Percentiles rank a stretch among this genome's conserved stretches.
These are phyloP conservation scores for Ceratobasidium sp. DNA, from an alignment of 1,284 basidiomycete species.

Conservation along the genomic window DNA sequence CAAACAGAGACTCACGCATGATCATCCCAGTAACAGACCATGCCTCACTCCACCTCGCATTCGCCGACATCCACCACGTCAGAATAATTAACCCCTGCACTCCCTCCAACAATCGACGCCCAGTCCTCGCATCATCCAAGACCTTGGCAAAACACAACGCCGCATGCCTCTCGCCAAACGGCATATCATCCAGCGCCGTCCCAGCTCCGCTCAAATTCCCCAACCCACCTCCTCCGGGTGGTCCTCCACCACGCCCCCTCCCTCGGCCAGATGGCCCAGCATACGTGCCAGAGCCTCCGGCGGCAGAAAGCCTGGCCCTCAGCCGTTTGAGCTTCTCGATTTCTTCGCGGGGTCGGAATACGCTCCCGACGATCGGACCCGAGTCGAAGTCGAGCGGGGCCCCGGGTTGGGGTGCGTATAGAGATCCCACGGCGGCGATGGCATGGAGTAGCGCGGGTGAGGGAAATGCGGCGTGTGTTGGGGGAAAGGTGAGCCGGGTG, in stretches of 20 bases:
- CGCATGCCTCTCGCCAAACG: constrained; percentile 37
- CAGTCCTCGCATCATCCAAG: constrained; percentile 32
- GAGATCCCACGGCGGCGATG: constrained; percentile 59
- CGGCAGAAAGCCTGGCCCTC: constrained; percentile 20
- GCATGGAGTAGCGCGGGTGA: constrained; percentile 60
- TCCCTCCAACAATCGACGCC: constrained; percentile 23
- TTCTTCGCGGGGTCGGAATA: constrained; percentile 36
- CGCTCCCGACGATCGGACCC: constrained; percentile 42
- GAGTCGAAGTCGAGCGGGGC: constrained; percentile 38
- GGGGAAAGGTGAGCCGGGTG: constrained; percentile 59
- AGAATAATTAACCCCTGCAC: constrained; percentile 34
- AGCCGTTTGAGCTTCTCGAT: constrained; percentile 34
- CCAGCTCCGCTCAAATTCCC: not conserved
- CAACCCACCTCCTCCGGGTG: not conserved
- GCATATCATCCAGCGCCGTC: constrained; percentile 12
- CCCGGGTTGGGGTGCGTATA: constrained; percentile 53
- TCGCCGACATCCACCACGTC: constrained; percentile 39
- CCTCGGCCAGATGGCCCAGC: constrained; percentile 14
- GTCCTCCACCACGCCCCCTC: not conserved
- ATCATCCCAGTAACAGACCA: constrained; percentile 45
- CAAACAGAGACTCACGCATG: constrained; percentile 33
- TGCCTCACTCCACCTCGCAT: constrained; percentile 41
- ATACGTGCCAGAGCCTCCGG: constrained; percentile 26
- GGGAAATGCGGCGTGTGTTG: constrained; percentile 59
- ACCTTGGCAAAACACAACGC: constrained; percentile 42